Conservation (phyloP, 1,139 yeast species). For the Scheffersomyces stambukii region DNA sequence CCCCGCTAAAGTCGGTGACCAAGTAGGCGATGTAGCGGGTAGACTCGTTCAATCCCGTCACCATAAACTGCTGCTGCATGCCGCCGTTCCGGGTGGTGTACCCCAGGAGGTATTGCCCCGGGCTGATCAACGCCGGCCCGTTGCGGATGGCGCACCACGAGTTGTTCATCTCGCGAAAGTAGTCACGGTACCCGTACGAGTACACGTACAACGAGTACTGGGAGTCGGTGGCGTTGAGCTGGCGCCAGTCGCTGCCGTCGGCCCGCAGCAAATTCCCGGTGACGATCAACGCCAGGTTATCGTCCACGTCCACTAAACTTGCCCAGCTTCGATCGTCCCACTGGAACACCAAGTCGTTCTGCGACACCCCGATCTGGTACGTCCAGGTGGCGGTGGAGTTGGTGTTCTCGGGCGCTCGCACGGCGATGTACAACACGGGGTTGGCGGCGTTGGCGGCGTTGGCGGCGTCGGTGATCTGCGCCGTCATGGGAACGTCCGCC, state of each 20-base stretch:
- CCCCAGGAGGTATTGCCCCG: conserved; percentile 24
- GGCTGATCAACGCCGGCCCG: conserved; percentile 36
- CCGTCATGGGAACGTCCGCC: conserved; percentile 26
- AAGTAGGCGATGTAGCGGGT: conserved; percentile 66
- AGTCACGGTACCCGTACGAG: conserved; percentile 32
- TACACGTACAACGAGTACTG: conserved; percentile 46
- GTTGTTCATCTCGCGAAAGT: conserved; percentile 41
- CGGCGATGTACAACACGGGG: conserved; percentile 43
- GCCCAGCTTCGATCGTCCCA: conserved; percentile 65
- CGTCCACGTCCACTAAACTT: conserved; percentile 68
- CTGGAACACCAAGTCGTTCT: conserved; percentile 59
- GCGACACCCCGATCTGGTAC: conserved; percentile 70
- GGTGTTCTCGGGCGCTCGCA: conserved; percentile 42
- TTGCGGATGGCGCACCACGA: conserved; percentile 74
- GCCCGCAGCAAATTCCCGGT: conserved; percentile 65
- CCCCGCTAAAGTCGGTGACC: conserved; percentile 45
- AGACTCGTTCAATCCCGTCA: conserved; percentile 57
- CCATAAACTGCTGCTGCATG: conserved; percentile 56
- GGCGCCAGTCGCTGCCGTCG: conserved; percentile 13
- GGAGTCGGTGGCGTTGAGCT: conserved; percentile 27
- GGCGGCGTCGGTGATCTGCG: conserved; percentile 1
- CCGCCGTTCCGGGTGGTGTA: conserved; percentile 48
- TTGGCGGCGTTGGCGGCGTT: conserved; percentile 12
- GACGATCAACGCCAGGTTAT: conserved; percentile 61
- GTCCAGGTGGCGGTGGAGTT: conserved; percentile 43